Evolutionary conservation across 2,329 filamentous ascomycete genomes (phyloP).

Genomic region (Scorias spongiosa): DNA sequence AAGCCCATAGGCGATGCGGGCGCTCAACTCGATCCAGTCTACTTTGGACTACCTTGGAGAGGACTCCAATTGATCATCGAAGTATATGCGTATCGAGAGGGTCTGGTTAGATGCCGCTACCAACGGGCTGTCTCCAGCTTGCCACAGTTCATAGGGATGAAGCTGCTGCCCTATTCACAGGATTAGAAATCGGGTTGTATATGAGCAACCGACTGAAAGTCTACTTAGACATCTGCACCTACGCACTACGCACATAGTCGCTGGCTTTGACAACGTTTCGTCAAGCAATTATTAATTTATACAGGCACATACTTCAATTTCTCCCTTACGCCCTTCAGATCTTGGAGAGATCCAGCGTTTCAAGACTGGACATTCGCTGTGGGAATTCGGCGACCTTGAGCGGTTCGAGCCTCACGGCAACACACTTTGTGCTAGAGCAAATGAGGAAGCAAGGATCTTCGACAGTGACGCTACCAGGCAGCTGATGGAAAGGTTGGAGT

Average conservation of each 20-base stretch:
- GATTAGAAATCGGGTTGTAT: constrained; percentile 1
- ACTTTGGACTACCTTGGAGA: constrained; percentile 21
- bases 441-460: constrained; percentile 1
- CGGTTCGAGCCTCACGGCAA: constrained; percentile 1
- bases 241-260: neutral
- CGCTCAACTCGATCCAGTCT: constrained; percentile 18
- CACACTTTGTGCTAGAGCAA: neutral
- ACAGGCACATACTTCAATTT: constrained; percentile 1
- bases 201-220: constrained; percentile 3
- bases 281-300: constrained; percentile 2
- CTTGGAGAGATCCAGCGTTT: neutral
- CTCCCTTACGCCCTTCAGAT: constrained; percentile 1
- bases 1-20: constrained; percentile 18
- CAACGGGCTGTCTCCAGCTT: constrained; percentile 11
- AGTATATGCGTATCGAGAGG: no score
- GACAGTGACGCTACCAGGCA: constrained; percentile 1
- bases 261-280: neutral
- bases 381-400: neutral
- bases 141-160: no score
- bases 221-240: neutral
- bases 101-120: no score
- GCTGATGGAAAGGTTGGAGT: neutral
- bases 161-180: neutral
- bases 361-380: neutral
- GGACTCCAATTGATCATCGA: constrained; percentile 14